These are phyloP conservation scores for Neurospora terricola DNA, from an alignment of 495 filamentous ascomycete species.

Conservation along the genomic window DNA sequence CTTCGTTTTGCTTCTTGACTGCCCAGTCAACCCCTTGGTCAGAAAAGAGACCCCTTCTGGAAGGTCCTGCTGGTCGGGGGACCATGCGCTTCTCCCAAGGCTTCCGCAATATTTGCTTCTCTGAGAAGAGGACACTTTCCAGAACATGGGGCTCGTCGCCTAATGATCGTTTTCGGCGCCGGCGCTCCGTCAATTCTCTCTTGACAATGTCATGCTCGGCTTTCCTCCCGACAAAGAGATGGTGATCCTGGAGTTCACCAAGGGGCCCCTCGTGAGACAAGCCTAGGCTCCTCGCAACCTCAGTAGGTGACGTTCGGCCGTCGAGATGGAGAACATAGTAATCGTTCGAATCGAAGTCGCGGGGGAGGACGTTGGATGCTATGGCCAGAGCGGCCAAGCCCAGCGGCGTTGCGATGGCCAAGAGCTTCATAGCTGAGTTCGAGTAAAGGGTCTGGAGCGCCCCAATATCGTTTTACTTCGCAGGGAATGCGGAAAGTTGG, in stretches of 20 bases:
- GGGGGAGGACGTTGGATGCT: conserved; percentile 16
- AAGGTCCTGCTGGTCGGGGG: conserved; percentile 15
- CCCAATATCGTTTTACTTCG: neutral
- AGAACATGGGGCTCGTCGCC: conserved; percentile 42
- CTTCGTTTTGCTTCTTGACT: conserved; percentile 45
- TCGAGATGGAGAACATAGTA: conserved; percentile 86
- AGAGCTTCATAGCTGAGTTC: conserved; percentile 31
- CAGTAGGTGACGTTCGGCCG: conserved; percentile 49
- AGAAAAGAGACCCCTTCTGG: conserved; percentile 1
- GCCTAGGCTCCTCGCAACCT: conserved; percentile 65
- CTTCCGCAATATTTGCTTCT: conserved; percentile 68
- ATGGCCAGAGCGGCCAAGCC: conserved; percentile 36
- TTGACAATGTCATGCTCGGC: conserved; percentile 53
- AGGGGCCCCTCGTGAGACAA: conserved; percentile 75
- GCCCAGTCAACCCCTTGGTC: conserved; percentile 34
- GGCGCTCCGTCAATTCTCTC: conserved; percentile 45
- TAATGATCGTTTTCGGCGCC: conserved; percentile 49
- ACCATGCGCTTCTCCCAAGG: conserved; percentile 68
- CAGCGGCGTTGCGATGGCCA: conserved; percentile 23
- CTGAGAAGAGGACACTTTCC: conserved; percentile 64
- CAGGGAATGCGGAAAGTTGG: neutral
- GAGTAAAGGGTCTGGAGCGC: conserved; percentile 2
- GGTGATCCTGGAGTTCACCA: conserved; percentile 70
- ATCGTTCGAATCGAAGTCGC: conserved; percentile 62
- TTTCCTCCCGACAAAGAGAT: conserved; percentile 68